Evolutionary conservation across 179 eudicot genomes (phyloP), one percentile per base, ranked within the genome.

Genomic region (Camellia oleifera): DNA sequence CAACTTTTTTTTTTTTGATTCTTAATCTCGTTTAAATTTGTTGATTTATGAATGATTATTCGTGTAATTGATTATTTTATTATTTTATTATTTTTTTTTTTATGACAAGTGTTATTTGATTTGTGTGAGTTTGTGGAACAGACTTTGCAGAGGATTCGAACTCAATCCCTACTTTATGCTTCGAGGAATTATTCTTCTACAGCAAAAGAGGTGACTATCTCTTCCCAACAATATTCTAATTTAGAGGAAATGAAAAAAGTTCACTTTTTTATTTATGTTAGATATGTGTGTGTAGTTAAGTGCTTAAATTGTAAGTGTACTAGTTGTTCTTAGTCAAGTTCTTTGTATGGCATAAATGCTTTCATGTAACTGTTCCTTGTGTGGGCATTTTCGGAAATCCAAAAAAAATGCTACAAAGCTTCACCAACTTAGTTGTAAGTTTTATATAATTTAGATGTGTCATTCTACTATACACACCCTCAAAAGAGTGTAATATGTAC

Each of bases 181-280:
- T 82, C 85, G 15, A 86, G 88, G 82, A 76, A 83, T 68, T 89
- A 70, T 74, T 78, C 90, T 56, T 83, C 90, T 10, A 73, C 82
- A 42, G 88, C 77, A 42, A 89, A 86, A 80, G 84, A 86, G 92
- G 89, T 88, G 50, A 75, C 68, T 10, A 64, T 67, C 7, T 44
- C 26, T 9, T 12, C 45, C 44, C 65, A 8, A 5, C 23, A 18
- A 79, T n/a, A 17, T 77, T 32, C 60, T 44, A 12, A 1, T 48
- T 18, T 44, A 69, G 4, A n/a, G 23, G 12, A 65, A 23, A 65
- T 65, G 44, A 9, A 20, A 8, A 63, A 65, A 5, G 40, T 1
- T 26, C 32, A 26, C 32, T 0, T 26, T 26, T 26, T 54, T 72
- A 15, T 5, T 72, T 48, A 9, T 72, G 58, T 20, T 52, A n/a